Conservation (phyloP, 1,284 basidiomycete genomes). For the Marasmius oreades region DNA sequence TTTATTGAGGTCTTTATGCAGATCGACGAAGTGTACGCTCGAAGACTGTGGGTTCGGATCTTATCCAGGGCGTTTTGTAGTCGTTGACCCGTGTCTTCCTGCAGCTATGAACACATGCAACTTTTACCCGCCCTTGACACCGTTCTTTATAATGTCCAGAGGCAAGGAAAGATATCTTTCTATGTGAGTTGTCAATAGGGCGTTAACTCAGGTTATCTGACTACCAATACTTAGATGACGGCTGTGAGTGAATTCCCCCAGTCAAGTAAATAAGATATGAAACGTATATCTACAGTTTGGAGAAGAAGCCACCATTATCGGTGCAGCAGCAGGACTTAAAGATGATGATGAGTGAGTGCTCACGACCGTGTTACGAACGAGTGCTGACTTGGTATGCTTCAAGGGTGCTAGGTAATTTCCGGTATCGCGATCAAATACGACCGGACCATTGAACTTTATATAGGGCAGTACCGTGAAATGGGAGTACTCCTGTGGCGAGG, state of each 20-base stretch:
- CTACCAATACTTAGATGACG: conserved; percentile 60
- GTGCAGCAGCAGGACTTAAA: conserved; percentile 83
- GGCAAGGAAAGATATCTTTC: conserved; percentile 93
- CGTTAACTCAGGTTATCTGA: conserved; percentile 13
- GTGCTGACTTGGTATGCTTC: background rate
- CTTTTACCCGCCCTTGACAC: conserved; percentile 85
- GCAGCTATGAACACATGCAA: conserved; percentile 79
- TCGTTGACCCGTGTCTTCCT: background rate
- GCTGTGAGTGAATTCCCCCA: conserved; percentile 42
- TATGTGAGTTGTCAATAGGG: conserved; percentile 56
- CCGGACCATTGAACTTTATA: conserved; percentile 1
- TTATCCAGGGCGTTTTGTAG: conserved; percentile 4
- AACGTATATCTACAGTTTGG: conserved; percentile 56
- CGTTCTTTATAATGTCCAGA: conserved; percentile 86
- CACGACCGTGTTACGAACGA: background rate
- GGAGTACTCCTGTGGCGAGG: conserved; percentile 89
- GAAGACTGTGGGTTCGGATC: conserved; percentile 48
- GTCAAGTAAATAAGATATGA: conserved; percentile 10
- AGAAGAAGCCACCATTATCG: conserved; percentile 90
- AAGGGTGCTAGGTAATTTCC: conserved; percentile 56
- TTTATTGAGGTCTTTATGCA: conserved; percentile 24
- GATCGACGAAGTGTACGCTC: conserved; percentile 73
- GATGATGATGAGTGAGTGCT: conserved; percentile 80
- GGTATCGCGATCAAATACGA: background rate
- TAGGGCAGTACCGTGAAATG: conserved; percentile 86